Evolutionary conservation across 83 land plant species (phyloP), one percentile per base, ranked within the genome.

Genomic region (Thuja plicata): DNA sequence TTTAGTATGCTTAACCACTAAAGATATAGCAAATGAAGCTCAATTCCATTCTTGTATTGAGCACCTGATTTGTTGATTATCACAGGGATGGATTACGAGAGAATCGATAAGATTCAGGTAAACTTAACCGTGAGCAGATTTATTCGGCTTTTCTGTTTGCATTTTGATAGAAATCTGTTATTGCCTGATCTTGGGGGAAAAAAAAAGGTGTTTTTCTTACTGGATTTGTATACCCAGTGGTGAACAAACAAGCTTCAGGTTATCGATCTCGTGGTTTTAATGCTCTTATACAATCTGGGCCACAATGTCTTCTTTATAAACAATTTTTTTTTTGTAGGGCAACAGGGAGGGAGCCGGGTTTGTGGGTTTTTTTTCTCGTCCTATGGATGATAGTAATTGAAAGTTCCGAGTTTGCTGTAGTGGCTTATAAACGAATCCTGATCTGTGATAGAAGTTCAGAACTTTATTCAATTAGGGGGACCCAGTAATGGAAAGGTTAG

Each of bases 51-150:
- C 8, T 24, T 24, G 60, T 52, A 32, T 52, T n/a, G n/a, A 24
- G 48, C 54, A 82, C 34, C 11, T 74, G 78, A 30, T n/a, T 27
- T 37, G 50, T 24, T 41, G 52, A 43, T 16, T 41, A 45, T 45
- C 79, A 8, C 16, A 62, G n/a, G 50, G 3, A 90, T 90, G 91
- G 91, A 90, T 86, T 90, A 90, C 62, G 91, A 90, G 66, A 90
- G 89, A 87, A 90, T 90, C 48, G 74, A 88, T 52, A 90, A 90
- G 76, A 80, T 85, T 73, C 89, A 90, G 91, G 91, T 90, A 19
- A 73, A 79, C 6, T 40, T 85, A n/a, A 35, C 27, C 76, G 43
- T 12, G 24, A 34, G 10, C 27, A 37, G 50, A 38, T 82, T 40
- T 45, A 24, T 82, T 82, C 4, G 24, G 21, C n/a, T 40, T 16